Percentiles rank a stretch among this genome's conserved stretches.
phyloP scores from a whole-genome alignment of 352 stramenopile species.

The Phytophthora sansomeana region DNA sequence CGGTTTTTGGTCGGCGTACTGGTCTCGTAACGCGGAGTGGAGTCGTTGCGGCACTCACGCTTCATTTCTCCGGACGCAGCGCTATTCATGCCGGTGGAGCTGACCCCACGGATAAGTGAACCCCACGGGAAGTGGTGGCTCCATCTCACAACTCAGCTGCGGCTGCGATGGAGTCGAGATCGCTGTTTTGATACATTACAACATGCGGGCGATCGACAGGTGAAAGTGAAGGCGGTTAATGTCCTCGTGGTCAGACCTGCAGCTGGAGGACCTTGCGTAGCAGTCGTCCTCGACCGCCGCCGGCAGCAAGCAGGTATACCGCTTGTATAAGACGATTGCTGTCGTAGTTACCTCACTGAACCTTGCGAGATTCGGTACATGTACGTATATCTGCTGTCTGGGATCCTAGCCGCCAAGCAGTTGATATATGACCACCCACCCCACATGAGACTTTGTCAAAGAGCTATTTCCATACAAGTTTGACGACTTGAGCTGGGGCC shows the following conservation, averaged over 20 bases:
- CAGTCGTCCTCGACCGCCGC: not conserved
- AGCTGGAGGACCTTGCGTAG: not conserved
- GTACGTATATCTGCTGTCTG: slow-evolving; percentile 2
- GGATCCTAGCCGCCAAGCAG: not conserved
- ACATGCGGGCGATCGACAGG: not conserved
- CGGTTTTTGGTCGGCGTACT: not conserved
- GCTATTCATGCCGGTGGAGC: slow-evolving; percentile 11
- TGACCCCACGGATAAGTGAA: slow-evolving; percentile 17
- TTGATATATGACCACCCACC: not conserved
- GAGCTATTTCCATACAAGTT: not conserved
- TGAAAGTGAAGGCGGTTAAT: not conserved
- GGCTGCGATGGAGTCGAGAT: slow-evolving; percentile 14
- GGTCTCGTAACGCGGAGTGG: not conserved
- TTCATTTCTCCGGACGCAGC: slow-evolving; percentile 17
- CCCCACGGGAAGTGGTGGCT: slow-evolving; percentile 12
- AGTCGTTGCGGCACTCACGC: not conserved
- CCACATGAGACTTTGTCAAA: slow-evolving; percentile 2
- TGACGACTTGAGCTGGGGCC: not conserved
- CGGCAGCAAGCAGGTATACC: too few species aligned
- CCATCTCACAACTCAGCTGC: slow-evolving; percentile 25
- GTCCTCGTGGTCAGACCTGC: not conserved
- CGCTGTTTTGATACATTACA: not conserved
- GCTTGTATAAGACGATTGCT: not conserved
- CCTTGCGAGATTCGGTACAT: slow-evolving; percentile 13
- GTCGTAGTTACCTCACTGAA: not conserved